Evolutionary conservation across 1,139 yeast genomes (phyloP), one percentile per base, ranked within the genome.

Genomic region (Magnusiomyces magnusii): DNA sequence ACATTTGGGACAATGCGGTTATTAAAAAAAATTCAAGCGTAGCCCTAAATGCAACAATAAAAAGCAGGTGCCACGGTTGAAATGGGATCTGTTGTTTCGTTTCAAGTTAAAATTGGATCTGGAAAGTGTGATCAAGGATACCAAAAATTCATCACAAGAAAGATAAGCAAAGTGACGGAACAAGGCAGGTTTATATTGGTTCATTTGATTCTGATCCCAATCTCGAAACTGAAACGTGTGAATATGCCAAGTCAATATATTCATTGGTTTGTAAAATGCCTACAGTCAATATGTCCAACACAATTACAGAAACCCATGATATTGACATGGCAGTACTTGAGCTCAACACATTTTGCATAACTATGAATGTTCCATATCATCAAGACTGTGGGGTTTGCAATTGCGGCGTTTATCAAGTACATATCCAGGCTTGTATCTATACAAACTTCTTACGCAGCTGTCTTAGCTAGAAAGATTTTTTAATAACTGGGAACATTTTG

Each of bases 281-380:
- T 54, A 78, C 80, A 27, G 75, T 90, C 63, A 83, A 86, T 60
- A 69, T 89, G 24, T 88, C 96, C 1, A 98, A 93, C 72, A 85
- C 83, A 0, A 81, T 93, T 71, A 93, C 87, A 65, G 87, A 92
- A 69, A 87, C 90, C 69, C 99, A 93, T 72, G 95, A 88, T 68
- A 79, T 90, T 62, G 98, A 93, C 69, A 92, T 96, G 15, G 97
- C 99, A 0, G 76, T 90, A 65, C 77, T 95, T 64, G 99, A 93
- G 73, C 80, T 93, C 68, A 92, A 92, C 70, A 93, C 99, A 0
- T 79, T 95, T 68, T 82, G 98, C 74, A 93, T 95, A 99, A 88
- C 97, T 65, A 87, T 92, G 93, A 91, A 93, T 71, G 98, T 91
- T 17, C 81, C 95, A 0, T 93, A 93, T 72, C 95, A 89, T 68